Base-by-base conservation (phyloP, 2,329 filamentous ascomycete genomes). In the Diplodia mutila region DNA sequence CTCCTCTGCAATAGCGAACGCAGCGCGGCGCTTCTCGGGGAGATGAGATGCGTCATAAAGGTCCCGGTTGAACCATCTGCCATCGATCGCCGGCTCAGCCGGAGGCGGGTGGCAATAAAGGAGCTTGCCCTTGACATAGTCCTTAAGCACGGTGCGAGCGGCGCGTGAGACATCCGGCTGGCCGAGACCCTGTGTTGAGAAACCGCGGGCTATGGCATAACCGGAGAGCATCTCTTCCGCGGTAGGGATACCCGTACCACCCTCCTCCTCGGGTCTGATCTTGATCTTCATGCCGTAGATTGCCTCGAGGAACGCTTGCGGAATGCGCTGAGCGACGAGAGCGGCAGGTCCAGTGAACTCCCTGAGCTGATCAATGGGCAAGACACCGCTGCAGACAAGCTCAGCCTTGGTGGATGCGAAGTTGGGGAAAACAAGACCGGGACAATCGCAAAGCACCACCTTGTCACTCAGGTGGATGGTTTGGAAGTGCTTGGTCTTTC, bases 401-500 rank as follows among this genome's bases (percentile, higher is more conserved):
- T 99, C 95, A 48, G 92, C 95, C 81, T 98, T 98, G 55, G 94
- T 98, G 54, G 90, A 94, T 67, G 95, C 94, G 74, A 98, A 99
- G 81, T 98, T 98, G 74, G 95, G 94, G 79, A 99, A 98, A 1
- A 99, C 96, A 23, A 99, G 89, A 90, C 95, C 95, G 11, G 95
- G 95, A 76, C 95, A 99, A 89, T 99, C 95, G 80, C 95, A 98
- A 7, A 99, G 87, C 55, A 98, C 87, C 70, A 99, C 93, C 68
- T 89, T 88, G 0, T 95, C 91, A 68, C 91, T 95, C 37, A 99
- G 87, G 77, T 97, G 94, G 68, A 99, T 95, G 1, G 95, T 99
- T 80, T 99, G 95, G 83, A 99, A 99, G 76, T 99, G 95, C 83
- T 99, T 99, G 16, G 95, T 99, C 83, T 99, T 99, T 78, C 95